Conservation (phyloP, 495 filamentous ascomycete genomes). For the Thozetella sp. region DNA sequence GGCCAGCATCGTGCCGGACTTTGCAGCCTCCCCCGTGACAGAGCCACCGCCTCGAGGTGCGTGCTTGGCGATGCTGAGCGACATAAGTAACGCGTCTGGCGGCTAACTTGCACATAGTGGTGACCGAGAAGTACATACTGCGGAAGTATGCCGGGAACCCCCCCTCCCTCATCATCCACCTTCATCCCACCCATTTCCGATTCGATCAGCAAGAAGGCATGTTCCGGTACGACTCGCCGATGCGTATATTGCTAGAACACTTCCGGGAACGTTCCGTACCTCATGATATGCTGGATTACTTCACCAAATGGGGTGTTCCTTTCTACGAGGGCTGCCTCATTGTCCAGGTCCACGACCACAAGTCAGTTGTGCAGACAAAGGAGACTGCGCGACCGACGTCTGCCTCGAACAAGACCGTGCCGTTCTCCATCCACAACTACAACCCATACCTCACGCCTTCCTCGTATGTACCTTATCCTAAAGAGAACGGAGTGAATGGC, state of each 20-base stretch:
- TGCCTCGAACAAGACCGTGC: slow-evolving; percentile 59
- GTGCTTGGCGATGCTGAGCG: slow-evolving; percentile 2
- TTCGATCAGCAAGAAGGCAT: slow-evolving; percentile 95
- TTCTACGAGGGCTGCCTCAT: slow-evolving; percentile 98
- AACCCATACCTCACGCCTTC: slow-evolving; percentile 88
- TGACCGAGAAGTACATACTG: slow-evolving; percentile 75
- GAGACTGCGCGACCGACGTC: slow-evolving; percentile 57
- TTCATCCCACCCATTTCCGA: slow-evolving; percentile 83
- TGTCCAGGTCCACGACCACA: slow-evolving; percentile 86
- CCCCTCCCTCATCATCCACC: slow-evolving; percentile 84
- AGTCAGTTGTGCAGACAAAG: slow-evolving; percentile 60
- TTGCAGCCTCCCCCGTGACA: slow-evolving; percentile 21
- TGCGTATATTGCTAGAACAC: slow-evolving; percentile 82
- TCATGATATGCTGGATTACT: slow-evolving; percentile 54
- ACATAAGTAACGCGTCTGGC: background rate
- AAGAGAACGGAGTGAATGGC: slow-evolving; percentile 46
- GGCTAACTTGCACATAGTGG: slow-evolving; percentile 46
- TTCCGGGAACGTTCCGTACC: slow-evolving; percentile 47
- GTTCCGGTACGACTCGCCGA: slow-evolving; percentile 87
- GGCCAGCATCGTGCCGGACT: slow-evolving; percentile 43
- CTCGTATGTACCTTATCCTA: slow-evolving; percentile 78
- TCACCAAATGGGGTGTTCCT: slow-evolving; percentile 66
- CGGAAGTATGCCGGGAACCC: slow-evolving; percentile 74
- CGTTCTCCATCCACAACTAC: slow-evolving; percentile 89
- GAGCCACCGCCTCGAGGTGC: slow-evolving; percentile 51